Evolutionary conservation across 2,329 filamentous ascomycete genomes (phyloP), one percentile per base, ranked within the genome.

Genomic region (Curvularia spicifera): DNA sequence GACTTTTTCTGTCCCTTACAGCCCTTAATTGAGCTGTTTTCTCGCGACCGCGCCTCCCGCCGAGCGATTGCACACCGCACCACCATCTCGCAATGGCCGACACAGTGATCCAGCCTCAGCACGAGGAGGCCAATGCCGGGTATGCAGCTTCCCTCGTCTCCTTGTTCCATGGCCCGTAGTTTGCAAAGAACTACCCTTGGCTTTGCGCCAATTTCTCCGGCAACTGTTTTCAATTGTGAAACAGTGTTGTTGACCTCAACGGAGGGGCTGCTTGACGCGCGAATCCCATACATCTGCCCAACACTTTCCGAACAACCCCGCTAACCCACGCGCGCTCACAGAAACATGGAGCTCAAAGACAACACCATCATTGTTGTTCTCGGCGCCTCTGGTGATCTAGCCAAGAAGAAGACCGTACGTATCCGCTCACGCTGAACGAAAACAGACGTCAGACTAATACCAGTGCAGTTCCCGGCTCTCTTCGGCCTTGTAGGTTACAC

Each of bases 391-490:
- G 95, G 95, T 74, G 95, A 99, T 84, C 83, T 99, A 69, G 95
- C 95, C 51, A 99, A 99, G 87, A 99, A 99, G 89, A 99, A 99
- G 89, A 99, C 95, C 45, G 93, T 96, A 81, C 78, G 87, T 78
- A 57, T 67, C 51, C 52, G 20, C 28, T 51, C 46, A 46, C 44
- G 24, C 42, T 22, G 43, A 18, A 28, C 18, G 35, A 37, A 26
- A 31, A 20, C 46, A 59, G 58, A 26, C 13, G 43, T 37, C 52
- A 13, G 61, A 67, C 75, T 75, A 56, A 74, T 61, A 26, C 24
- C n/a, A 28, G 20, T 46, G 24, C 61, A 97, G 91, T 99, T 96
- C 82, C 95, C 95, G 67, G 95, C 95, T 60, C 88, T 99, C 56
- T 99, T 99, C 78, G 95, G 95, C 71, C 88, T 99, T 74, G 93